Base-by-base conservation (phyloP, 106 monocot genomes). In the Chionographis japonica region DNA sequence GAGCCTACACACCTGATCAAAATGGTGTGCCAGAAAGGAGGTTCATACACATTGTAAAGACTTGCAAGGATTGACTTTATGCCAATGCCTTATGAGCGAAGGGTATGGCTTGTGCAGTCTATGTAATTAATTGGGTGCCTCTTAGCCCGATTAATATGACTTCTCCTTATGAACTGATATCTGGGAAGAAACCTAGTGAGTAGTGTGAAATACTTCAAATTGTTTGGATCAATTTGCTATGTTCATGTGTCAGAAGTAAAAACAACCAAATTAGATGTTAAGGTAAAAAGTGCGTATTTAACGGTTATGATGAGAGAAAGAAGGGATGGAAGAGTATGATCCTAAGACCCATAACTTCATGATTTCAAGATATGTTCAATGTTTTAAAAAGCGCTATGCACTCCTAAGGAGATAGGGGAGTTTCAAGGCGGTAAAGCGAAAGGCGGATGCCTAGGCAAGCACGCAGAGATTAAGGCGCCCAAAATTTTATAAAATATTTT, bases 391-490 rank as follows among this genome's bases (percentile, higher is more conserved):
- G n/a, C n/a, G n/a, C n/a, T n/a, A n/a, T n/a, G n/a, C n/a, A n/a
- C n/a, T n/a, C n/a, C n/a, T n/a, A n/a, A n/a, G n/a, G n/a, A n/a
- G 63, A 42, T 3, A 63, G 63, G 63, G 63, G 63, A 41, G 42
- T 27, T 27, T 27, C 27, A 27, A 27, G 27, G 27, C 27, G 27
- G 27, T n/a, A n/a, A n/a, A n/a, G n/a, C n/a, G n/a, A n/a, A 27
- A 27, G 27, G 27, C 27, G 27, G 27, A 27, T 27, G 27, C 27
- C 27, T 27, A 27, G 27, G 27, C 27, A 27, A 1, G 27, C 27
- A 1, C 27, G 27, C 27, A 27, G 27, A 27, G 27, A 27, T 27
- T 27, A 1, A 27, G 27, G 27, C 27, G 27, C 27, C 27, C 27
- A 27, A 27, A 27, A 27, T 27, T 27, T 27, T 27, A 27, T 27